phyloP scores from a whole-genome alignment of 257 asterid species.

The Leonotis leonurus region DNA sequence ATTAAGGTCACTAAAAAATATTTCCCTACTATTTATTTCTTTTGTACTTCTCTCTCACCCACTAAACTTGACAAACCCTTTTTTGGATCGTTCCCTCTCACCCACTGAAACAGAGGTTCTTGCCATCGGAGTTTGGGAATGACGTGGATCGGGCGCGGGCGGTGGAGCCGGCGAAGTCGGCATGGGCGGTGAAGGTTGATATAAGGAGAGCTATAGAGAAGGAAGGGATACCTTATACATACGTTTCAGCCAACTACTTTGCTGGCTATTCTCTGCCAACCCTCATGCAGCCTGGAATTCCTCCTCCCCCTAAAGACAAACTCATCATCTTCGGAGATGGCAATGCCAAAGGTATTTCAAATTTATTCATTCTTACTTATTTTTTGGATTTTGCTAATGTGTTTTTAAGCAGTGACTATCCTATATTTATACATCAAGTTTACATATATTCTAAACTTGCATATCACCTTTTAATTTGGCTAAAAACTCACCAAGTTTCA shows the following conservation, averaged over 20 bases:
- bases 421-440: too few relatives aligned
- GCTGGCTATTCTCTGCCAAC: constrained; percentile 52
- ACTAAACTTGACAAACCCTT: too few relatives aligned
- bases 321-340: constrained; percentile 64
- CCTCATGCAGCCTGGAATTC: constrained; percentile 43
- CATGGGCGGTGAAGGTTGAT: constrained; percentile 27
- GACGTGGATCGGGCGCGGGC: constrained; percentile 56
- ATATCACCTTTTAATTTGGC: too few relatives aligned
- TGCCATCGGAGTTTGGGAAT: constrained; percentile 69
- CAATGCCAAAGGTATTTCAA: constrained; percentile 43
- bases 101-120: constrained; percentile 68
- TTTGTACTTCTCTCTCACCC: too few relatives aligned
- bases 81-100: neutral
- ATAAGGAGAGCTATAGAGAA: constrained; percentile 53
- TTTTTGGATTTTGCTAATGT: too few relatives aligned
- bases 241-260: constrained; percentile 35
- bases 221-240: constrained; percentile 56
- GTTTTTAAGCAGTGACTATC: too few relatives aligned
- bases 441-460: too few relatives aligned
- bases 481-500: too few relatives aligned
- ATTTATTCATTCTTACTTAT: too few relatives aligned
- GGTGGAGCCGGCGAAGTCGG: constrained; percentile 48
- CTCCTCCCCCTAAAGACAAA: constrained; percentile 66
- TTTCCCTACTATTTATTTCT: neutral
- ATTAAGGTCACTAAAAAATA: constrained; percentile 67